Base-by-base conservation (phyloP, 441 rosid genomes). In the Kokia cookei region DNA sequence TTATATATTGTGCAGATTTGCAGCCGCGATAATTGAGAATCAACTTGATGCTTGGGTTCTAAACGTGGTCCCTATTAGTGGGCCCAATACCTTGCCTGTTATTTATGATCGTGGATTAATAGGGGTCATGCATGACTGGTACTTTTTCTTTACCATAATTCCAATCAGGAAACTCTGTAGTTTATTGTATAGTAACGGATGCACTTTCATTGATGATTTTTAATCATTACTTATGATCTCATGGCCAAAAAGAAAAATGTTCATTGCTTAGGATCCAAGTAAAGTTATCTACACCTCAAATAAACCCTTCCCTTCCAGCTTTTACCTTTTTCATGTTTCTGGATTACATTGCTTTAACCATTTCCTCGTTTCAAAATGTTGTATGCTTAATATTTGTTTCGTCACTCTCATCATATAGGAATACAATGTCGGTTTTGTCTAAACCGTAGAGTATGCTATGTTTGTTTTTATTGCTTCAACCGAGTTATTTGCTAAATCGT, bases 91-190 rank as follows among this genome's bases (percentile, higher is more conserved):
- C 59, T 81, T 96, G 83, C 98, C 99, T 69, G 98, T 96, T 63
- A 88, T 96, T 79, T 93, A 90, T 80, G 99, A 93, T 75, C 98
- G 98, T 65, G 98, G 99, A 80, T 92, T 96, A 69, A 60, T 96
- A 27, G 98, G 98, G 73, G 98, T 92, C 65, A 86, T 89, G 94
- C 99, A 96, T 75, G 99, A 96, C 73, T 96, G 99, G 99, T 96
- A 96, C 62, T 62, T 69, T 26, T 72, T 69, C 82, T 74, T 45
- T 42, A 73, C 75, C 59, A 5, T 58, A 32, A 22, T 29, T 65
- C 55, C 8, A 11, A 43, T 58, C 47, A 45, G n/a, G 14, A 72
- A 60, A 45, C 42, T 72, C 8, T 59, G 12, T 53, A 11, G 48
- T 35, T 17, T 4, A 42, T 37, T 37, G 40, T 37, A 37, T 50